phyloP scores from a whole-genome alignment of 2,329 filamentous ascomycete genomes.

The Albifimbria verrucaria region DNA sequence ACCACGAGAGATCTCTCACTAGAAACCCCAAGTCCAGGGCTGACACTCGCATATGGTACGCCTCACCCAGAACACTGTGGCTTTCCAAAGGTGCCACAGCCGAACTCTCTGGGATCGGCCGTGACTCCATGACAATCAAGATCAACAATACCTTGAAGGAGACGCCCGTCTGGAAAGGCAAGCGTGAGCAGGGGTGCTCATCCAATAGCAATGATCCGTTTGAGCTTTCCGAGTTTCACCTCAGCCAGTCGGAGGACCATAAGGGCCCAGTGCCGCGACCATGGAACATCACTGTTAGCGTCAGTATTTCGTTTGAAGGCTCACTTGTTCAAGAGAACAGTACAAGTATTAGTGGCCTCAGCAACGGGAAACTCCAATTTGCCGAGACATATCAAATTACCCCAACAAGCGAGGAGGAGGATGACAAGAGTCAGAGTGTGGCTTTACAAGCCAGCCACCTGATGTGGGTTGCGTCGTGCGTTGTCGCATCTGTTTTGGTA shows the following conservation, averaged over 20 bases:
- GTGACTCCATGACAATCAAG: constrained; percentile 5
- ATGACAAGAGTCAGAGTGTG: not conserved
- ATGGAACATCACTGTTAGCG: not conserved
- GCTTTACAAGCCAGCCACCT: not conserved
- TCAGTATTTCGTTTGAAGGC: constrained; percentile 7
- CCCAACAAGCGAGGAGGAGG: not conserved
- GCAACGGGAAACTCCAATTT: not conserved
- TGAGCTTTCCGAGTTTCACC: constrained; percentile 7
- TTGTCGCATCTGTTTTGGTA: too few relatives aligned
- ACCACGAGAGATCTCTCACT: not conserved
- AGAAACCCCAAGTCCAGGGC: constrained; percentile 2
- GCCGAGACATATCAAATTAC: not conserved
- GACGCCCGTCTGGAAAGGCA: not conserved
- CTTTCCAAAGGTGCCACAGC: constrained; percentile 9
- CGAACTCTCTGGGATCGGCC: constrained; percentile 9
- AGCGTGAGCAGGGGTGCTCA: not conserved
- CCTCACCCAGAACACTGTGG: constrained; percentile 10
- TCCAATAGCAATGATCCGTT: constrained; percentile 1
- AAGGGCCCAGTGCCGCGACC: not conserved
- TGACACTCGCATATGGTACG: not conserved
- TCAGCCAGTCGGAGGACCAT: not conserved
- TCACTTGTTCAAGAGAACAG: constrained; percentile 12
- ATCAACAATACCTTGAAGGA: constrained; percentile 8
- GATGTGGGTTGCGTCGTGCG: too few relatives aligned
- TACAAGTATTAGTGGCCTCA: constrained; percentile 3